Evolutionary conservation across 2,329 filamentous ascomycete genomes (phyloP), one percentile per base, ranked within the genome.

Genomic region (Exophiala lecanii-corni): DNA sequence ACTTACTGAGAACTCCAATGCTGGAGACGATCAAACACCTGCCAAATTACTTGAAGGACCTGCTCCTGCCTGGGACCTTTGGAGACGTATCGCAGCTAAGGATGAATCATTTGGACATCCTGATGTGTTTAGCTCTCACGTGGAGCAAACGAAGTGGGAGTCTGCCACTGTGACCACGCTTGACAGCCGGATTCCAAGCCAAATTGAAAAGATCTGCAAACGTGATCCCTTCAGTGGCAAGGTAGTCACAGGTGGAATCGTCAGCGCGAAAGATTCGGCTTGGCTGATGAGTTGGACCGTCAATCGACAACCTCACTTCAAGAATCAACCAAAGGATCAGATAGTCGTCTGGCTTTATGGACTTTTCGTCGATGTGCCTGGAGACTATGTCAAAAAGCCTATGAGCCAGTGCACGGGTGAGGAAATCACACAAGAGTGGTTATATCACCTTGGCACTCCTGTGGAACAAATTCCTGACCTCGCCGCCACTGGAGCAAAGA

Each of bases 251-350:
- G 59, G 61, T 3, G 60, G 61, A 9, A 59, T 68, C 6, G 57
- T 70, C 13, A 63, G 61, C 0, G 51, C 68, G 12, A 60, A 60
- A 40, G 64, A 71, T 40, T 65, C 62, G 45, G 56, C 55, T 6
- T 72, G 69, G 69, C 50, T 66, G 2, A 38, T 72, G 26, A 66
- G 55, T 42, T 59, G 68, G 40, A 64, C 61, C 2, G 55, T 71
- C 32, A 67, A 67, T 13, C 56, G 55, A 9, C 69, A 72, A 39
- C 68, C 66, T 5, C 58, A 70, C 42, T 69, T 70, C 45, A 54
- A 59, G 19, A 57, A 58, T 23, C 68, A 71, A 42, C 57, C 59
- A 4, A 30, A 43, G 33, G 49, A 57, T 28, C 55, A 62, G 20
- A 55, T 61, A 13, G 62, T 67, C 5, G 55, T 69, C 32, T 68